Evolutionary conservation across 2,329 filamentous ascomycete genomes (phyloP).

Genomic region (Neofusicoccum parvum): DNA sequence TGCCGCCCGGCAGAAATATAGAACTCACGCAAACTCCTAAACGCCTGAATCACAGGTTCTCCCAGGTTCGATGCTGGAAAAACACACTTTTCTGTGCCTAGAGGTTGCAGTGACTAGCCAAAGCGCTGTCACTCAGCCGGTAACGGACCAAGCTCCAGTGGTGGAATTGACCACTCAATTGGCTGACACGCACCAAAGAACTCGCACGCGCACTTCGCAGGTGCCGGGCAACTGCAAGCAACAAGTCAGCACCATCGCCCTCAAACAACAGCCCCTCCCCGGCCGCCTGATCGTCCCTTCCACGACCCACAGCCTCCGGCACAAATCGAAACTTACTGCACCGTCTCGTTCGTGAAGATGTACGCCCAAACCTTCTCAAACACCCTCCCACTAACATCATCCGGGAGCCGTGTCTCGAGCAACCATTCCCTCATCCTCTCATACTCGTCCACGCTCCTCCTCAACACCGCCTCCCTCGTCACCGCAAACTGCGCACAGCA

Average conservation of each 20-base stretch:
- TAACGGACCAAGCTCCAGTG: neutral
- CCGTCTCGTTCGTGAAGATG: constrained; percentile 21
- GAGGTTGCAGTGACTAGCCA: no score
- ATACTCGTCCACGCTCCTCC: constrained; percentile 12
- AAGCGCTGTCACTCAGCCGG: neutral
- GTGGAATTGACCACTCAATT: neutral
- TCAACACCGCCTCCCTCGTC: constrained; percentile 19
- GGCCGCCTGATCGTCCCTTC: no score
- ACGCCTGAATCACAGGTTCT: no score
- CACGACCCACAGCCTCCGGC: neutral
- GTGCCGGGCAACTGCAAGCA: neutral
- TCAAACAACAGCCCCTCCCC: neutral
- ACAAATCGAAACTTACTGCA: constrained; percentile 19
- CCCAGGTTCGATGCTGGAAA: no score
- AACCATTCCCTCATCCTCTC: constrained; percentile 23
- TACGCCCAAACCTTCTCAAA: constrained; percentile 25
- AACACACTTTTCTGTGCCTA: no score
- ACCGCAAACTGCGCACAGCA: constrained; percentile 27
- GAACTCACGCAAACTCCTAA: no score
- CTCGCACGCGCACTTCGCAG: neutral
- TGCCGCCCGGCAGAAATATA: no score
- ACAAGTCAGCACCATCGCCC: neutral
- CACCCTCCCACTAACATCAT: constrained; percentile 24
- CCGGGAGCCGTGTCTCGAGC: constrained; percentile 13
- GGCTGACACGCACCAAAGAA: constrained; percentile 1